Evolutionary conservation across 1,284 basidiomycete species (phyloP), one percentile per base, ranked within the genome.

Genomic region (Pholiota adiposa): DNA sequence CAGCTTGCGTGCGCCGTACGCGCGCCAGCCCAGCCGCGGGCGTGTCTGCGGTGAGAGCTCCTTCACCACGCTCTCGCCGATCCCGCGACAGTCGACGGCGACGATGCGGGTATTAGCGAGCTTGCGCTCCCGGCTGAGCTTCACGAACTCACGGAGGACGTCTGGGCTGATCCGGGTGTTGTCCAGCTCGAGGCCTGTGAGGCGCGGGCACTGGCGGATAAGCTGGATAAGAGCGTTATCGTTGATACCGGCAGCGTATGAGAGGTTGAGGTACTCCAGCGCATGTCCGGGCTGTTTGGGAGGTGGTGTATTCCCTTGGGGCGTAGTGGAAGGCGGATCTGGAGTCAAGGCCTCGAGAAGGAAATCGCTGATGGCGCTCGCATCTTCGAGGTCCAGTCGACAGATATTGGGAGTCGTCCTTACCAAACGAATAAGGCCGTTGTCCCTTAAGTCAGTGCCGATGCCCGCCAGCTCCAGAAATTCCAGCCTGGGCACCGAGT

Each of bases 301-400:
- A 41, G 40, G 25, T 33, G 50, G 27, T 23, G 19, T 33, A 14
- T 23, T 31, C 21, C 27, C 38, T 18, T 46, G 46, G 3, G 36
- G 14, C 40, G 62, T 21, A 14, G 59, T 23, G 8, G 58, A n/a
- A 11, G 58, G 50, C 4, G 61, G 60, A 36, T 66, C 63, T 4
- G 90, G 90, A 0, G 90, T 93, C 44, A 97, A 75, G 1, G 80
- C 79, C 14, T 77, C 74, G 19, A 97, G 71, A 14, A 95, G 82
- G 0, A 77, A 77, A 72, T 97, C 94, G 1, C 85, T 89, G 54
- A 97, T 85, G 23, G 89, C 85, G 14, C 75, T 76, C 2, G 92
- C 92, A 62, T 93, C 90, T 71, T 97, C 96, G 31, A 98, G 76
- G 70, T 98, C 96, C 44, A 98, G 74, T 54, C 84, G 86, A 54